phyloP scores from a whole-genome alignment of 2,329 filamentous ascomycete genomes.

The Fusarium phyllophilum region DNA sequence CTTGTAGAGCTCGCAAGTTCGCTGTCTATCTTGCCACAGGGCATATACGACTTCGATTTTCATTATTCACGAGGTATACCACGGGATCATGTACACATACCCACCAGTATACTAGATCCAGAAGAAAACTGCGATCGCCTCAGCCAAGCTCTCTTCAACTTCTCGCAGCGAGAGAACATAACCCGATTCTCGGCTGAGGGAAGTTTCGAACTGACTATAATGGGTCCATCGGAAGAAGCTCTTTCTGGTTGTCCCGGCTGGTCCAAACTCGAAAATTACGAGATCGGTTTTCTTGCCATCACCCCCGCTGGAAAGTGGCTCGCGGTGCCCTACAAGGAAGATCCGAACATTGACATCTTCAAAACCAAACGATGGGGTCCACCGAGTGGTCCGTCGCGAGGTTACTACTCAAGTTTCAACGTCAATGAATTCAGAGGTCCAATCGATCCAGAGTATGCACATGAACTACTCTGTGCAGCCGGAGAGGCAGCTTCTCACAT shows the following conservation, averaged over 20 bases:
- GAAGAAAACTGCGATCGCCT: background rate
- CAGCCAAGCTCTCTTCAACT: conserved; percentile 3
- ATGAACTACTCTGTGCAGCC: background rate
- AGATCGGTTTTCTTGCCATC: conserved; percentile 1
- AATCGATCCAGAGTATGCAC: conserved; percentile 1
- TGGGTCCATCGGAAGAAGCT: background rate
- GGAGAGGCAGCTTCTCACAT: conserved; percentile 1
- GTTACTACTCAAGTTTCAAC: background rate
- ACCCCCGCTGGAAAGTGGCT: conserved; percentile 12
- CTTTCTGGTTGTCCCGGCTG: background rate
- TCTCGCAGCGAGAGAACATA: conserved; percentile 3
- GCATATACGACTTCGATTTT: conserved; percentile 2
- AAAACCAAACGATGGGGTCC: conserved; percentile 1
- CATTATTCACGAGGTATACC: conserved; percentile 5
- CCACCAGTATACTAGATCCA: background rate
- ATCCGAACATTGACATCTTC: conserved; percentile 1
- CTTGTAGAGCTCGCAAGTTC: background rate
- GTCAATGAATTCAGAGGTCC: conserved; percentile 18
- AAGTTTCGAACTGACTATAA: conserved; percentile 2
- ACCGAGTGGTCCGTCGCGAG: background rate
- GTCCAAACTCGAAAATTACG: conserved; percentile 4
- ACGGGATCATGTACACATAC: background rate
- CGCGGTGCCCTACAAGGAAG: background rate
- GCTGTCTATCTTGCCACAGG: background rate
- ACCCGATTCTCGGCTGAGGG: background rate